phyloP scores from a whole-genome alignment of 352 stramenopile genomes.

The Phytophthora fragariae region DNA sequence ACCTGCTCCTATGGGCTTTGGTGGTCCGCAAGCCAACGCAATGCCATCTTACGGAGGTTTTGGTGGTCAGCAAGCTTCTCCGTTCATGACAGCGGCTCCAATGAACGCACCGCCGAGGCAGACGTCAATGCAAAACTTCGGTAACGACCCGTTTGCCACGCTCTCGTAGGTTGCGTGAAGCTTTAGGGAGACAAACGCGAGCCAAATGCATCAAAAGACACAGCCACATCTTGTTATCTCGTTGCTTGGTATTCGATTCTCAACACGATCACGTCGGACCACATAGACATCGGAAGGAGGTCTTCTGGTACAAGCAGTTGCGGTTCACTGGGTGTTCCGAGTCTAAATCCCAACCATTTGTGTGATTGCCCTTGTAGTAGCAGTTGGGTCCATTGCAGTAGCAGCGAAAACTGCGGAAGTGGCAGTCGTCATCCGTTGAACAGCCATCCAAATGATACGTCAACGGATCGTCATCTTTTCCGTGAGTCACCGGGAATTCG shows the following conservation, averaged over 20 bases:
- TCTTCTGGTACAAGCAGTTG: conserved; percentile 81
- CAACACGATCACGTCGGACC: conserved; percentile 59
- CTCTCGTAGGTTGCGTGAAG: conserved; percentile 50
- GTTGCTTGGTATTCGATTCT: conserved; percentile 2
- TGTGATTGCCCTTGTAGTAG: conserved; percentile 68
- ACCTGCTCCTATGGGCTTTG: conserved; percentile 29
- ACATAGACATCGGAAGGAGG: conserved; percentile 66
- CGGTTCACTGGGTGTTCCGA: conserved; percentile 76
- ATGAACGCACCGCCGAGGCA: conserved; percentile 36
- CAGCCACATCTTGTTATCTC: neutral
- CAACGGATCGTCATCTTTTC: conserved; percentile 56
- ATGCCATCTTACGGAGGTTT: conserved; percentile 30
- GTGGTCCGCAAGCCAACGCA: conserved; percentile 24
- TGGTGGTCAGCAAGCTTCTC: conserved; percentile 39
- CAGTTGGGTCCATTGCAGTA: conserved; percentile 75
- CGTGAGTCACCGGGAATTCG: conserved; percentile 61
- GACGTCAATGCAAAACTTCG: conserved; percentile 36
- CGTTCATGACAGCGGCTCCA: conserved; percentile 50
- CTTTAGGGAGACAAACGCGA: conserved; percentile 1
- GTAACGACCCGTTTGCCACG: conserved; percentile 66
- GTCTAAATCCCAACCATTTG: conserved; percentile 56
- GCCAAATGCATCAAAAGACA: conserved; percentile 22
- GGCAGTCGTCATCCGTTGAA: conserved; percentile 75
- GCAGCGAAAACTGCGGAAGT: conserved; percentile 74
- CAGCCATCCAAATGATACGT: conserved; percentile 81